These are phyloP conservation scores for Penicillium mononematosum DNA, from an alignment of 495 filamentous ascomycete species.

Conservation along the genomic window DNA sequence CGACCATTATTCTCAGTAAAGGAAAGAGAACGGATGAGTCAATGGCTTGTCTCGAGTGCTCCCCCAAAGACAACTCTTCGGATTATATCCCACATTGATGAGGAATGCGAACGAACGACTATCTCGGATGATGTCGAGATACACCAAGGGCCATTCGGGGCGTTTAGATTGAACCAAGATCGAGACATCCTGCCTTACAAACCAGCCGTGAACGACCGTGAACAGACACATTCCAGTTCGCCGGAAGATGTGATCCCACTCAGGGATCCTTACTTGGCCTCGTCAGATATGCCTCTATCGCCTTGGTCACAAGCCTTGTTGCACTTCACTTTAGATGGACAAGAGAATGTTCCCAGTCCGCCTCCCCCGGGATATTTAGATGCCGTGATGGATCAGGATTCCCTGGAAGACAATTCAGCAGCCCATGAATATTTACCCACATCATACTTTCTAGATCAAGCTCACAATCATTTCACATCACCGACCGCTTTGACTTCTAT, in stretches of 20 bases:
- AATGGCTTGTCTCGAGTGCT: constrained; percentile 21
- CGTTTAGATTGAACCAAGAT: constrained; percentile 14
- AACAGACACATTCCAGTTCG: constrained; percentile 9
- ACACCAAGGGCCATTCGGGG: constrained; percentile 19
- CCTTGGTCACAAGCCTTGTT: constrained; percentile 17
- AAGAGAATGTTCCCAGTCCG: constrained; percentile 6
- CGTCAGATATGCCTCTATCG: neutral
- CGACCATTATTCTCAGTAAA: constrained; percentile 27
- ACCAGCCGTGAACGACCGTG: neutral
- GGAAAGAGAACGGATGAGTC: constrained; percentile 26
- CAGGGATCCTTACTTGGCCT: neutral
- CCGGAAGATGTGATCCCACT: constrained; percentile 1
- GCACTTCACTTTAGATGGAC: constrained; percentile 17
- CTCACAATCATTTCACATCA: constrained; percentile 7
- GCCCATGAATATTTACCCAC: neutral
- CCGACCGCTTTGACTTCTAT: constrained; percentile 7
- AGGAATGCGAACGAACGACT: constrained; percentile 12
- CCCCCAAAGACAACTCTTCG: constrained; percentile 14
- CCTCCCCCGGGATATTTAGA: constrained; percentile 13
- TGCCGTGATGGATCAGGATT: constrained; percentile 5
- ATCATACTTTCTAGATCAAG: constrained; percentile 3
- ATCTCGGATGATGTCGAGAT: constrained; percentile 6
- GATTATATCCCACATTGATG: constrained; percentile 19
- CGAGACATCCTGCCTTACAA: neutral
- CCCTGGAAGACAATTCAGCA: neutral